Evolutionary conservation across 1,284 basidiomycete species (phyloP).

Genomic region (Cutaneotrichosporon cavernicola): DNA sequence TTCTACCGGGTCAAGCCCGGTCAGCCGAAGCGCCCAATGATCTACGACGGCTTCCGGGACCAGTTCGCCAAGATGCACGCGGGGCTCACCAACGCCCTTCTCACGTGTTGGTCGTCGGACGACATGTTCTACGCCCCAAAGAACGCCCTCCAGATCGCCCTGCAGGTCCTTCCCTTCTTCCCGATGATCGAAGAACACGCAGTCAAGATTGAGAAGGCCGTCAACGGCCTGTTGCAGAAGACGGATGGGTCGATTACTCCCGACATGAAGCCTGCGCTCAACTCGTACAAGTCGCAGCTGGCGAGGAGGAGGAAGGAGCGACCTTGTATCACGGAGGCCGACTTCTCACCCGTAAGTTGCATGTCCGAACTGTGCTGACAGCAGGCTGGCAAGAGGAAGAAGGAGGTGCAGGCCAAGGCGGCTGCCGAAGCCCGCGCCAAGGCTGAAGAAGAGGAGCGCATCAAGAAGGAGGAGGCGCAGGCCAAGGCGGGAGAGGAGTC

Average conservation of each 20-base stretch:
- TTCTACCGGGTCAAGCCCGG: constrained; percentile 58
- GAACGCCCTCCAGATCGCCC: constrained; percentile 84
- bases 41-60: constrained; percentile 69
- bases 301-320: constrained; percentile 31
- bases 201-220: constrained; percentile 62
- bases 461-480: constrained; percentile 10
- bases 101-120: constrained; percentile 2
- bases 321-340: constrained; percentile 29
- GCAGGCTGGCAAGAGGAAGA: background rate
- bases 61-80: constrained; percentile 79
- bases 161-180: constrained; percentile 83
- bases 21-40: constrained; percentile 54
- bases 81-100: constrained; percentile 57
- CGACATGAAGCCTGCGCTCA: constrained; percentile 40
- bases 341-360: constrained; percentile 33
- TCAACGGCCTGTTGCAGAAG: constrained; percentile 70
- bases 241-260: constrained; percentile 42
- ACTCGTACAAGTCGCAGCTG: constrained; percentile 37
- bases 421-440: constrained; percentile 17
- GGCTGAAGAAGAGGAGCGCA: constrained; percentile 2
- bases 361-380: background rate
- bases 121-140: constrained; percentile 66
- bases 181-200: constrained; percentile 63
- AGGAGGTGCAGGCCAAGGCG: constrained; percentile 19
- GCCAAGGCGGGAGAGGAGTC: constrained; percentile 11